Base-by-base conservation (phyloP, 2,329 filamentous ascomycete species). In the Alternaria longipes region DNA sequence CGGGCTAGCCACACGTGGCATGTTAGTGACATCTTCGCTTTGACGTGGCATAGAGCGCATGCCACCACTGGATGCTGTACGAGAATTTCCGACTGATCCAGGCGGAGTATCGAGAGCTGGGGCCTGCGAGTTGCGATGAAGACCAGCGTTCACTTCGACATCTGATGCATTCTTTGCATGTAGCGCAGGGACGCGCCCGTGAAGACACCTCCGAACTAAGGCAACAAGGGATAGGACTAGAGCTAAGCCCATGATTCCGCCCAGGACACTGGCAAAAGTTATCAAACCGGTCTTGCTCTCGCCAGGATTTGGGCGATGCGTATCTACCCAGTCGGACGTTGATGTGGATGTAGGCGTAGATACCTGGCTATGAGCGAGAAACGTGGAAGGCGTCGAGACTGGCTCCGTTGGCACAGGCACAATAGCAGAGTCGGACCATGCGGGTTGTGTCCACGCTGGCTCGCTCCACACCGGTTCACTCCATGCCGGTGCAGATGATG, bases 11-110 rank as follows among this genome's bases (percentile, higher is more conserved):
- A 36, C 8, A 24, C 20, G 46, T 20, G 18, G 20, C 14, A 30
- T 22, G 6, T 50, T 8, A 22, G 16, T 14, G 8, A 36, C 4
- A 5, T 46, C 41, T 34, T 50, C 8, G 45, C 51, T 24, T 44
- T 20, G 20, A 40, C 20, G 14, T 18, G 46, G 14, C n/a, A 8
- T 24, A 5, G 46, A 7, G 6, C 6, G 5, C 24, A 7, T 20
- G 6, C 8, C 28, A 12, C 8, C 18, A 2, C 16, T 50, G 40
- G 11, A 11, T 34, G 12, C 3, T 9, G 30, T 12, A 11, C 14
- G 1, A 24, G 3, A 0, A 12, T 4, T 20, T 22, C 0, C 1
- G 1, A 36, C 1, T 11, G 5, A 14, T 11, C 18, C 8, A 12
- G n/a, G 46, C 8, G 12, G 30, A 2, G 3, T 50, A 8, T 18